Evolutionary conservation across 1,139 yeast species (phyloP).

Genomic region (Lodderomyces metapsilosis): DNA sequence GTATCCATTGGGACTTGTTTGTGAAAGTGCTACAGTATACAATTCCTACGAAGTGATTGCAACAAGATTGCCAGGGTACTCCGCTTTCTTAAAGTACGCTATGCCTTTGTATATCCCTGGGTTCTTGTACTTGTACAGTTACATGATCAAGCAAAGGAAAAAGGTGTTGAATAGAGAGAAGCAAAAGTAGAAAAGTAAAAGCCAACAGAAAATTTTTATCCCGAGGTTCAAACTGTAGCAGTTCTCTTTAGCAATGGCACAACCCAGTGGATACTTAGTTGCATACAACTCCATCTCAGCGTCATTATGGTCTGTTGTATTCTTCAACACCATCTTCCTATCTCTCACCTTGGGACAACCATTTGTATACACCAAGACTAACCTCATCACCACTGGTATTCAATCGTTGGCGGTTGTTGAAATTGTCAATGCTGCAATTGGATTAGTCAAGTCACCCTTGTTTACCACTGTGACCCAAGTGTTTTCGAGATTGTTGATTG

Average conservation of each 20-base stretch:
- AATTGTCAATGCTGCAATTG: constrained; percentile 71
- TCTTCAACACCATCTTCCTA: constrained; percentile 42
- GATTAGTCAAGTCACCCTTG: constrained; percentile 81
- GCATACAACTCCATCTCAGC: constrained; percentile 47
- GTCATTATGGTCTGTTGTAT: constrained; percentile 44
- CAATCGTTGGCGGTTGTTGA: constrained; percentile 87
- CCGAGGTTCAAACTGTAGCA: no score
- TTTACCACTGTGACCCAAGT: constrained; percentile 86
- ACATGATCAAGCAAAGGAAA: constrained; percentile 33
- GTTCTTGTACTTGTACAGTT: constrained; percentile 27
- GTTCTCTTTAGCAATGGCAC: background rate
- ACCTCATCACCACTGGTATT: constrained; percentile 58
- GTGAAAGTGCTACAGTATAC: constrained; percentile 33
- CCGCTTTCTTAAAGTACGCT: constrained; percentile 28
- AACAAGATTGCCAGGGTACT: constrained; percentile 15
- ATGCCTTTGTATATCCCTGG: constrained; percentile 35
- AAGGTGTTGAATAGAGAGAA: constrained; percentile 18
- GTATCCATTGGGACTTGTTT: constrained; percentile 34
- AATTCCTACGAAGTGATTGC: constrained; percentile 20
- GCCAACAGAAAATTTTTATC: no score
- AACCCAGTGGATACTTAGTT: constrained; percentile 40
- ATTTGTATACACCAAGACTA: constrained; percentile 55
- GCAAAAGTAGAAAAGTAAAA: background rate
- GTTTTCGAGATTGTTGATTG: constrained; percentile 76
- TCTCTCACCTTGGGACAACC: constrained; percentile 53